Evolutionary conservation across 2,329 filamentous ascomycete genomes (phyloP).

Genomic region (Penicillium sp.): DNA sequence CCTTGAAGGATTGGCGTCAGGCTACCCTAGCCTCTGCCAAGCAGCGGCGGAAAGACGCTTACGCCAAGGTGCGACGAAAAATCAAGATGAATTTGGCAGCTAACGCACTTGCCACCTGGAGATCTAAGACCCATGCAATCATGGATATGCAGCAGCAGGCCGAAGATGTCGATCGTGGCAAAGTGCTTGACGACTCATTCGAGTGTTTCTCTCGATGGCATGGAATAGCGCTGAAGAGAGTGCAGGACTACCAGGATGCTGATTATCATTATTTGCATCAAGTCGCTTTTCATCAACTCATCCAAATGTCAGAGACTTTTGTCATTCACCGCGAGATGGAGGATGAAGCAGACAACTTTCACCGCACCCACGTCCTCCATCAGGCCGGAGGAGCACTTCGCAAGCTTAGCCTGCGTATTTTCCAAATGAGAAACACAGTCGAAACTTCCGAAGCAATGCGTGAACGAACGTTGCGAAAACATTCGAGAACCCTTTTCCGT

Average conservation of each 20-base stretch:
- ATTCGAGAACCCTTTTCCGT: slow-evolving; percentile 56
- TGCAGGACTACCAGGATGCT: slow-evolving; percentile 38
- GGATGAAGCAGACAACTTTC: slow-evolving; percentile 48
- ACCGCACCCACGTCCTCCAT: slow-evolving; percentile 49
- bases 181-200: slow-evolving; percentile 35
- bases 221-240: slow-evolving; percentile 36
- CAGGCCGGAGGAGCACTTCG: slow-evolving; percentile 52
- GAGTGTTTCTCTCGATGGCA: slow-evolving; percentile 47
- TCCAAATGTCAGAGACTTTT: slow-evolving; percentile 37
- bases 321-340: slow-evolving; percentile 37
- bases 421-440: slow-evolving; percentile 53
- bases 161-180: slow-evolving; percentile 34
- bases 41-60: slow-evolving; percentile 56
- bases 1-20: slow-evolving; percentile 54
- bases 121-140: slow-evolving; percentile 32
- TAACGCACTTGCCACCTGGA: slow-evolving; percentile 43
- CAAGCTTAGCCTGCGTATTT: slow-evolving; percentile 59
- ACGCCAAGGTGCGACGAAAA: slow-evolving; percentile 54
- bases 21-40: slow-evolving; percentile 53
- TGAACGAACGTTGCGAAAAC: slow-evolving; percentile 55
- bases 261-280: slow-evolving; percentile 41
- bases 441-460: slow-evolving; percentile 56
- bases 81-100: slow-evolving; percentile 57
- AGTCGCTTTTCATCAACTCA: slow-evolving; percentile 40
- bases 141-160: slow-evolving; percentile 43